Conservation (phyloP, 805 yeast genomes). For the Starmerella etchellsii region DNA sequence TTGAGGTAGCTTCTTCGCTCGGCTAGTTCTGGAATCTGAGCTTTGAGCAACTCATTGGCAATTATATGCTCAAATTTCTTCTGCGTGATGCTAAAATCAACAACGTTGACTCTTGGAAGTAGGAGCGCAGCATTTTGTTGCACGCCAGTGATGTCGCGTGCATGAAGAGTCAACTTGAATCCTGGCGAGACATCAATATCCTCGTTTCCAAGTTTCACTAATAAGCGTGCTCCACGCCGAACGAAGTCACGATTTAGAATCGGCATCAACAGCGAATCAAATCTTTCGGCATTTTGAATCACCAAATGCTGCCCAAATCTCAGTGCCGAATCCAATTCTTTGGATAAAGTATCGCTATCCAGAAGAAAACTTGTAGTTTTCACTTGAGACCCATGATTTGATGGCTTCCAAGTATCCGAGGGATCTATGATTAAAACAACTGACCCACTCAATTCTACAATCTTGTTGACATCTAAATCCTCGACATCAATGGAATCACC, state of each 20-base stretch:
- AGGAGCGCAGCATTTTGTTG: conserved; percentile 40
- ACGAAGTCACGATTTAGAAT: conserved; percentile 48
- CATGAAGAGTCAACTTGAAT: conserved; percentile 47
- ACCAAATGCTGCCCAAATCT: conserved; percentile 70
- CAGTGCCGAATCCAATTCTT: conserved; percentile 64
- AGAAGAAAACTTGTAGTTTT: conserved; percentile 48
- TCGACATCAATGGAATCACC: too few relatives aligned
- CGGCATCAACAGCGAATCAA: conserved; percentile 59
- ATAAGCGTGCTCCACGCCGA: conserved; percentile 54
- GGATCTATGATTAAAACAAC: conserved; percentile 67
- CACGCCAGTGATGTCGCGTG: conserved; percentile 39
- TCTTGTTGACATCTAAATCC: conserved; percentile 20
- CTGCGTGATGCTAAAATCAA: conserved; percentile 64
- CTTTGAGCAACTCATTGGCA: conserved; percentile 41
- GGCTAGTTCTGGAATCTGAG: conserved; percentile 56
- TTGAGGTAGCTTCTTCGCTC: conserved; percentile 40
- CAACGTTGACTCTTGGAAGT: conserved; percentile 45
- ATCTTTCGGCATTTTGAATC: conserved; percentile 66
- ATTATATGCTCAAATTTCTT: conserved; percentile 53
- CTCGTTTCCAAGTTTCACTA: conserved; percentile 48
- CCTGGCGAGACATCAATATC: conserved; percentile 54
- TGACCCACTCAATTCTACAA: conserved; percentile 32
- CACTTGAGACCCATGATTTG: background rate
- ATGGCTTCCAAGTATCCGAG: conserved; percentile 21
- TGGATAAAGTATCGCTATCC: conserved; percentile 45